phyloP scores from a whole-genome alignment of 2,329 filamentous ascomycete genomes.

The Xenoacremonium recifei region DNA sequence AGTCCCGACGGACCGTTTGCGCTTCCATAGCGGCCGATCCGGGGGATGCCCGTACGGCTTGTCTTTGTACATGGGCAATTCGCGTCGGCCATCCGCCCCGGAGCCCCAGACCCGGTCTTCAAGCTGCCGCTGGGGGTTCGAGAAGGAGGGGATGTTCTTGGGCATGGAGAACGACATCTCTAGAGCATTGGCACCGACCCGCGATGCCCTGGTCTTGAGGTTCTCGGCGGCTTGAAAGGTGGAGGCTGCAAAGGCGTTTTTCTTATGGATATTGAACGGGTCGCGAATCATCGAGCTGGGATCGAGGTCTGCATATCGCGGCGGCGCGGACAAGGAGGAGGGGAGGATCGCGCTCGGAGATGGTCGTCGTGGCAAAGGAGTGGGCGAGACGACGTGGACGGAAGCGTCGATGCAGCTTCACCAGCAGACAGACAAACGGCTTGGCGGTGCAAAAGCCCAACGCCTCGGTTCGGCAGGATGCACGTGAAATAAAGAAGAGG shows the following conservation, averaged over 20 bases:
- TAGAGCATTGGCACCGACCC: slow-evolving; percentile 47
- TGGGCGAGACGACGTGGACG: no score
- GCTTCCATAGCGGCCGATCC: slow-evolving; percentile 57
- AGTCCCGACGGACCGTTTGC: slow-evolving; percentile 58
- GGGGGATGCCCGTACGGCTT: slow-evolving; percentile 79
- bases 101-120: slow-evolving; percentile 67
- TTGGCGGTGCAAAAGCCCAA: no score
- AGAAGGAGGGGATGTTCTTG: slow-evolving; percentile 68
- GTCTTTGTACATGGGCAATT: slow-evolving; percentile 95
- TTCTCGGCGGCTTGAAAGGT: slow-evolving; percentile 44
- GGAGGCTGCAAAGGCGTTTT: slow-evolving; percentile 47
- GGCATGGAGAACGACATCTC: slow-evolving; percentile 67
- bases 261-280: slow-evolving; percentile 43
- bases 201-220: slow-evolving; percentile 47
- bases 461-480: background rate
- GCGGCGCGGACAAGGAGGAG: slow-evolving; percentile 2
- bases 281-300: slow-evolving; percentile 39
- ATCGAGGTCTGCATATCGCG: slow-evolving; percentile 28
- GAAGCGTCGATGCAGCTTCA: no score
- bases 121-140: slow-evolving; percentile 59
- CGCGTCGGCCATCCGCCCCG: slow-evolving; percentile 34
- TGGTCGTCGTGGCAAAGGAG: background rate
- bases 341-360: background rate
- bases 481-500: background rate
- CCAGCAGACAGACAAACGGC: no score